Base-by-base conservation (phyloP, 164 flowering plant species). In the Macadamia tetraphylla region DNA sequence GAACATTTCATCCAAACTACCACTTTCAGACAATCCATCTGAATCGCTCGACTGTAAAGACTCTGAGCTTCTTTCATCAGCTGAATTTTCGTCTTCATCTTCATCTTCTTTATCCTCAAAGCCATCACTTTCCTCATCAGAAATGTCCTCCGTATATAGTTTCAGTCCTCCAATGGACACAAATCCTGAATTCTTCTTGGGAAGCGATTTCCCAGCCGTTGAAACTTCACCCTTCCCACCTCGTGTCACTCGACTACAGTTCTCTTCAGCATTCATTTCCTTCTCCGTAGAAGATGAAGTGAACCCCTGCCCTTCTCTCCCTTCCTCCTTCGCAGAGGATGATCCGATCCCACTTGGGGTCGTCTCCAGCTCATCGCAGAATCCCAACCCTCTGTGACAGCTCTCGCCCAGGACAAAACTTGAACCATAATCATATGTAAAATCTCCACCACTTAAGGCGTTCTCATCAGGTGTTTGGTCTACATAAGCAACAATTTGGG, bases 121-220 rank as follows among this genome's bases (percentile, higher is more conserved):
- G 9, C 73, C 83, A 67, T 83, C 89, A 75, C 78, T 69, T 75
- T 82, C 97, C 44, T 69, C 61, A 10, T 9, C 86, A 62, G 85
- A 81, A 46, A 84, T 70, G 78, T 94, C 99, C 69, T 85, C 81
- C 0, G 94, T 94, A 71, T 87, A 90, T 35, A 94, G 72, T 72
- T 75, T 89, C 77, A 84, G 53, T 31, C 92, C 88, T 30, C 97
- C 97, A 63, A 94, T 87, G 5, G 94, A 76, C 74, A 94, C 62
- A 70, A 82, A 94, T 15, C 90, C 97, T n/a, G 81, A 75, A 75
- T 90, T 89, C 76, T 72, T 81, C 78, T 68, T 74, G 0, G 74
- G 64, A 44, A 82, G 53, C 18, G 65, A 62, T 29, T 46, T 63
- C 32, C 66, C 65, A 9, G 18, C 60, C 31, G 40, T 65, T 58